These are phyloP conservation scores for Scedosporium minutisporum DNA, from an alignment of 2,329 filamentous ascomycete species.

Conservation along the genomic window DNA sequence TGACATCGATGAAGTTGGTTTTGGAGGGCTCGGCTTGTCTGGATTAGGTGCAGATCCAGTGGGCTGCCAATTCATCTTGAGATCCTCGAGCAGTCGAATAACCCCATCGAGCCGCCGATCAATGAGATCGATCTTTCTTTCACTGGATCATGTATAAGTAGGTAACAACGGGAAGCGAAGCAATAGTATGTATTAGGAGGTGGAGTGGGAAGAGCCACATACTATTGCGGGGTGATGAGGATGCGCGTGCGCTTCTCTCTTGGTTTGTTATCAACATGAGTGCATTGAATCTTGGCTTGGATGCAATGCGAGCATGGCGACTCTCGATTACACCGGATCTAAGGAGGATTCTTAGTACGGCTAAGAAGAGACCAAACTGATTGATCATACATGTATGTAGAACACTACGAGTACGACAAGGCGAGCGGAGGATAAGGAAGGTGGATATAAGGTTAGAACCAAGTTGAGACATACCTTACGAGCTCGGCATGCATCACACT, in stretches of 20 bases:
- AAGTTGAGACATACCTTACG: slow-evolving; percentile 18
- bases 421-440: neutral
- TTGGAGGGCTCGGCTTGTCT: neutral
- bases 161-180: neutral
- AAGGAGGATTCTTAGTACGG: neutral
- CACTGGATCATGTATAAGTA: slow-evolving; percentile 14
- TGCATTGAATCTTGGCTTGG: slow-evolving; percentile 26
- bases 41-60: slow-evolving; percentile 1
- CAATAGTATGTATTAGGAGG: neutral
- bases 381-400: neutral
- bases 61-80: slow-evolving; percentile 17
- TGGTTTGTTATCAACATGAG: slow-evolving; percentile 20
- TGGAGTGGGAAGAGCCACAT: slow-evolving; percentile 10
- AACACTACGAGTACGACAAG: neutral
- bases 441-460: too few relatives aligned
- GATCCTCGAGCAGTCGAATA: slow-evolving; percentile 22
- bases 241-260: slow-evolving; percentile 27
- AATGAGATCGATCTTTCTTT: slow-evolving; percentile 28
- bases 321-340: slow-evolving; percentile 28
- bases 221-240: slow-evolving; percentile 28
- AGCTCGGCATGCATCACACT: slow-evolving; percentile 23
- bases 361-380: neutral
- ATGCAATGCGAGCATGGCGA: slow-evolving; percentile 25
- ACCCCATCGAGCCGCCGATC: slow-evolving; percentile 25
- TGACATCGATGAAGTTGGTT: neutral